A percentile compares a stretch with the other conserved stretches of the same genome.
Evolutionary conservation across 2,329 filamentous ascomycete genomes (phyloP).

Genomic region (Colletotrichum viniferum): DNA sequence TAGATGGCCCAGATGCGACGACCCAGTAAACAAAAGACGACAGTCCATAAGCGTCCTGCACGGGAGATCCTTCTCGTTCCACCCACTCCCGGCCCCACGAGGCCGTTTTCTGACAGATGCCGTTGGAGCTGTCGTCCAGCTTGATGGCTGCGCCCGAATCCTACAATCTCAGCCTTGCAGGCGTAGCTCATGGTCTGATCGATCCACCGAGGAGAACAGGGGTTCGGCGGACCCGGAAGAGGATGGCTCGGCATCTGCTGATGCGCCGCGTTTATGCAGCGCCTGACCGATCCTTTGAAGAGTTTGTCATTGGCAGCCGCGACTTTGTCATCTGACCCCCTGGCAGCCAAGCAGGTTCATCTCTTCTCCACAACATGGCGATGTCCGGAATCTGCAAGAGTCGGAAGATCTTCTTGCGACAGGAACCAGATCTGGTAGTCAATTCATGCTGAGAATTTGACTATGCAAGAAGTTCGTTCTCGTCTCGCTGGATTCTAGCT

Average conservation of each 20-base stretch:
- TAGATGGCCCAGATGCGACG: not conserved
- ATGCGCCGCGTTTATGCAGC: not conserved
- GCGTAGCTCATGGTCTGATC: not conserved
- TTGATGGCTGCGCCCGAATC: not conserved
- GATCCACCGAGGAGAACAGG: not conserved
- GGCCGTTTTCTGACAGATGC: not conserved
- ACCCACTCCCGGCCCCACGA: not conserved
- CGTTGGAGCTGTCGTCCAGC: not conserved
- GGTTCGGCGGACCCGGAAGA: not conserved
- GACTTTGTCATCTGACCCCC: not conserved
- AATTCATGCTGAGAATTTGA: not conserved
- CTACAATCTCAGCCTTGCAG: not conserved
- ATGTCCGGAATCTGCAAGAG: not conserved
- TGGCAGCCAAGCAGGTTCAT: not conserved
- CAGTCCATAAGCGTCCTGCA: not conserved
- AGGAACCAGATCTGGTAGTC: not conserved
- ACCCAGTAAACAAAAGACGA: not conserved
- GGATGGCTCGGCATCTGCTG: constrained; percentile 5
- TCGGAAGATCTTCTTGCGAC: not conserved
- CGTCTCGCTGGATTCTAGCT: constrained; percentile 25
- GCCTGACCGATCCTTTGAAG: not conserved
- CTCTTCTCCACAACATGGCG: not conserved
- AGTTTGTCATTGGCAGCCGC: not conserved
- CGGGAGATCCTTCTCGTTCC: not conserved
- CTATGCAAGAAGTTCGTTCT: not conserved